phyloP scores from a whole-genome alignment of 31 red algal species.

The Asparagopsis taxiformis region DNA sequence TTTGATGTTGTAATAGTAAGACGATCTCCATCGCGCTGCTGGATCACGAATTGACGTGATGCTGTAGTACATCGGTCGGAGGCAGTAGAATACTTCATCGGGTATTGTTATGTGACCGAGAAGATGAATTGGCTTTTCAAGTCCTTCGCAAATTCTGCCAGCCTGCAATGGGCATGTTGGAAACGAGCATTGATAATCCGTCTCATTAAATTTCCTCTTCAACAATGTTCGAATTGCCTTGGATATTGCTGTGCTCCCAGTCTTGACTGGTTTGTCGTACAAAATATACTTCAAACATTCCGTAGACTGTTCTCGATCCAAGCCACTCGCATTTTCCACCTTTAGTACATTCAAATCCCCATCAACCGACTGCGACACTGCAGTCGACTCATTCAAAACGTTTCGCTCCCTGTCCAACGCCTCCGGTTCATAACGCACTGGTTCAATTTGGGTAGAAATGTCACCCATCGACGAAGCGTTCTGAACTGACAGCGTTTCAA shows the following conservation, averaged over 20 bases:
- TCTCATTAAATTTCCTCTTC: not conserved
- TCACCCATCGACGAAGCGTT: too few relatives aligned
- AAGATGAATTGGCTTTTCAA: not conserved
- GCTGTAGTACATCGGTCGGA: not conserved
- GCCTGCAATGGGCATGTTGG: not conserved
- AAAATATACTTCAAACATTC: not conserved
- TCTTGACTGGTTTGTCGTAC: not conserved
- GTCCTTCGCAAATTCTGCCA: not conserved
- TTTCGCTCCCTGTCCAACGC: too few relatives aligned
- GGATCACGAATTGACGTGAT: not conserved
- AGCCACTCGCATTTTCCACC: too few relatives aligned
- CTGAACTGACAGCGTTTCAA: too few relatives aligned
- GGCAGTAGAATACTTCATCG: not conserved
- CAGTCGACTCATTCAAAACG: too few relatives aligned
- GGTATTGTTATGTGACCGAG: not conserved
- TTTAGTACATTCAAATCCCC: too few relatives aligned
- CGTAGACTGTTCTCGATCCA: too few relatives aligned
- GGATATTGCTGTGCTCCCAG: not conserved
- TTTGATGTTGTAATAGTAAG: not conserved
- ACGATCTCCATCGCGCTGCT: not conserved
- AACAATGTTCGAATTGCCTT: not conserved
- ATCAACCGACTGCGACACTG: too few relatives aligned
- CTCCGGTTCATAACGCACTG: too few relatives aligned
- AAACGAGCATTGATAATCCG: not conserved
- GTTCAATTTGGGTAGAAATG: too few relatives aligned